Evolutionary conservation across 768 basidiomycete genomes (phyloP), one percentile per base, ranked within the genome.

Genomic region (Termitomyces sp.): DNA sequence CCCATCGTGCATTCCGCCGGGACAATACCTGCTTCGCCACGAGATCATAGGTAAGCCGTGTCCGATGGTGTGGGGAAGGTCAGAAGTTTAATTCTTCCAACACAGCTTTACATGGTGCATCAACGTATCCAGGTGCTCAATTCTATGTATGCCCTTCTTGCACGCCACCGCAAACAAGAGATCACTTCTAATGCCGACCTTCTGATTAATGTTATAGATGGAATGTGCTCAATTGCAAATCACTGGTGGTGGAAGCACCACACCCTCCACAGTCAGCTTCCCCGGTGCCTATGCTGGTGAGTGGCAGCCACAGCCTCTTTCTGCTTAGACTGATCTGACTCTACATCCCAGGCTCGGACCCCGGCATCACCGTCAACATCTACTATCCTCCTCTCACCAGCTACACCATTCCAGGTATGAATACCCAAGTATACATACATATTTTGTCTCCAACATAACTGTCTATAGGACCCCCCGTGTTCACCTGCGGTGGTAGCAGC

Each of bases 81-180:
- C 45, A 45, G 40, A 20, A 36, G 2, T 25, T 46, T 25, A 10
- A 25, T 14, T 17, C 14, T 60, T 46, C 31, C 14, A 49, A 36
- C 25, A 1, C 53, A 82, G 81, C 80, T 53, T 71, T 83, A 40
- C 82, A 80, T 63, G 78, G 69, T 14, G 81, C 80, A 0, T 58
- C 63, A 6, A 73, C 65, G 17, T 84, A 83, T 65, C 83, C 82
- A 42, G 84, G 84, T 42, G 84, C 85, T 25, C 83, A 85, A 61
- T 74, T 86, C 73, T 86, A 84, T 65, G 83, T 80, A 59, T 57
- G 75, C 40, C 5, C 9, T 70, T 42, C 38, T 4, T 25, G 9
- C 15, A 48, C 55, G 61, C 49, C 12, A 17, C 49, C 25, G 38
- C 14, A 65, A 46, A 43, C 49, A 17, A 15, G n/a, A 43, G 20